A percentile compares a stretch with the other conserved stretches of the same genome.
Evolutionary conservation across 2,329 filamentous ascomycete genomes (phyloP).

Genomic region (Leptodontidium sp.): DNA sequence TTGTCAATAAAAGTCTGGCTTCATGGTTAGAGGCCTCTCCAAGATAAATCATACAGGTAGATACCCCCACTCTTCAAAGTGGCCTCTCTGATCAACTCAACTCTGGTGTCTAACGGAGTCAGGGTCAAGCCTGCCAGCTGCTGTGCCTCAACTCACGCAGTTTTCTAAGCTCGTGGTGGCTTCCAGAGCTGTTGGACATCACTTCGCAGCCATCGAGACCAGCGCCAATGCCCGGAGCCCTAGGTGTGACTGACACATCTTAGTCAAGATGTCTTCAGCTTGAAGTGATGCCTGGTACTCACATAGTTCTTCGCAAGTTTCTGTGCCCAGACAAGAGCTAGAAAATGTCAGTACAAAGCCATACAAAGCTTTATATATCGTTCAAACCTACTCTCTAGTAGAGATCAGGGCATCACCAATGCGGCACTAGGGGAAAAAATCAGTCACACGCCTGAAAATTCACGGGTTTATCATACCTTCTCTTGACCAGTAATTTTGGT

Average conservation of each 20-base stretch:
- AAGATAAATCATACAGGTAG: slow-evolving; percentile 7
- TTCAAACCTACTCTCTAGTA: background rate
- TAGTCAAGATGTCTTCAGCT: no score
- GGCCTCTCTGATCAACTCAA: slow-evolving; percentile 12
- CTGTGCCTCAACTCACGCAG: background rate
- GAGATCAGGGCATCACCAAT: slow-evolving; percentile 36
- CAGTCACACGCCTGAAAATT: no score
- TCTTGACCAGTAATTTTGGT: background rate
- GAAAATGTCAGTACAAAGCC: no score
- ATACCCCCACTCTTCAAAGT: slow-evolving; percentile 15
- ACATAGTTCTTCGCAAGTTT: slow-evolving; percentile 14
- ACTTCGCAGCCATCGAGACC: slow-evolving; percentile 16
- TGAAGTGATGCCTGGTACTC: no score
- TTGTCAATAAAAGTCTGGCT: no score
- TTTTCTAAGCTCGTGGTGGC: slow-evolving; percentile 12
- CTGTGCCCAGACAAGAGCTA: background rate
- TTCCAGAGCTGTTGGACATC: slow-evolving; percentile 11
- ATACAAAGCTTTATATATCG: no score
- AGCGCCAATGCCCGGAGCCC: background rate
- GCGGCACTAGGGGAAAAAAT: no score
- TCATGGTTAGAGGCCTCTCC: no score
- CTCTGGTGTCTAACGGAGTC: background rate
- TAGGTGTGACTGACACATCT: no score
- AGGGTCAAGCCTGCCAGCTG: no score
- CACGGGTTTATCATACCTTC: background rate